These are phyloP conservation scores for Calocybe cyanea DNA, from an alignment of 768 basidiomycete species.

Conservation along the genomic window DNA sequence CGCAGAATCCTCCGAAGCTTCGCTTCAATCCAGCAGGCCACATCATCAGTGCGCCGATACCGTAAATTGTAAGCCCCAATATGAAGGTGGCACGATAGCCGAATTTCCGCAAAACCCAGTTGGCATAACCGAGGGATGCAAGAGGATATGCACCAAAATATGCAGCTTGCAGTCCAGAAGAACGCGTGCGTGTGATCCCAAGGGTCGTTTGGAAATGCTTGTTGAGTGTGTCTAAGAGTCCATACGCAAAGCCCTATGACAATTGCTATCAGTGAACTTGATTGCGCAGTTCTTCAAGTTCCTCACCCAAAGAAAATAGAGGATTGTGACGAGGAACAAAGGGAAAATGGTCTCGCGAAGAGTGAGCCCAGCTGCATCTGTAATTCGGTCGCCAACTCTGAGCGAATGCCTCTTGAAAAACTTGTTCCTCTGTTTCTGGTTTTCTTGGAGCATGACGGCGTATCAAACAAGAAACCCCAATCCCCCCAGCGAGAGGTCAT, in stretches of 20 bases:
- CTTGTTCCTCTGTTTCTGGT: constrained; percentile 2
- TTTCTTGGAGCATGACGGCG: constrained; percentile 8
- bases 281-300: not conserved
- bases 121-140: constrained; percentile 29
- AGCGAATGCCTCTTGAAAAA: constrained; percentile 26
- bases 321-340: constrained; percentile 30
- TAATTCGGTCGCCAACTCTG: constrained; percentile 28
- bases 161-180: constrained; percentile 31
- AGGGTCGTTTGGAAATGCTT: constrained; percentile 32
- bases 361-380: constrained; percentile 27
- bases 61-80: constrained; percentile 26
- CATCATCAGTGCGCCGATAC: constrained; percentile 31
- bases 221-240: constrained; percentile 30
- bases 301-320: constrained; percentile 33
- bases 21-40: constrained; percentile 31
- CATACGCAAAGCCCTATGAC: constrained; percentile 28
- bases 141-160: constrained; percentile 33
- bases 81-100: constrained; percentile 32
- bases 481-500: not conserved
- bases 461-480: not conserved
- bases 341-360: constrained; percentile 29
- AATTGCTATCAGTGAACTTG: too few species aligned
- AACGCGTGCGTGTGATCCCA: constrained; percentile 29
- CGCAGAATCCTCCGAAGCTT: constrained; percentile 32
- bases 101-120: constrained; percentile 29